These are phyloP conservation scores for Metarhizium humberi DNA, from an alignment of 2,329 filamentous ascomycete species.

Conservation along the genomic window DNA sequence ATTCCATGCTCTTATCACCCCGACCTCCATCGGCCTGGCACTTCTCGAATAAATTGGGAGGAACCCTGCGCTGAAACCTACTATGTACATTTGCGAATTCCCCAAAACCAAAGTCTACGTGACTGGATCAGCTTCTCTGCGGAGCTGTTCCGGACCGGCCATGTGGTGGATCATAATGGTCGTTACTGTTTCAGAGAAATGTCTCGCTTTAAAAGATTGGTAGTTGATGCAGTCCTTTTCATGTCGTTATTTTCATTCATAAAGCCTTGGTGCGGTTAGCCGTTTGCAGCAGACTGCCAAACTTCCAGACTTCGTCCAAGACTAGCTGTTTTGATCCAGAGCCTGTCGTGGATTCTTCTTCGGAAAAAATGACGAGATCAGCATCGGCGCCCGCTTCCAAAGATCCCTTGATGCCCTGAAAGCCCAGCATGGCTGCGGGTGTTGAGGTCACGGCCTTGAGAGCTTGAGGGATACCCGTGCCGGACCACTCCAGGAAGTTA, in stretches of 20 bases:
- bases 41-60: too few relatives aligned
- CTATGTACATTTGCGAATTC: not conserved
- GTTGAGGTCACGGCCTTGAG: slow-evolving; percentile 66
- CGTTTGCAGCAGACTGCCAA: slow-evolving; percentile 46
- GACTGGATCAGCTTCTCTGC: not conserved
- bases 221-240: not conserved
- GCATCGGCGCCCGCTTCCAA: slow-evolving; percentile 56
- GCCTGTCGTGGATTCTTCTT: slow-evolving; percentile 27
- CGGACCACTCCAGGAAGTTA: slow-evolving; percentile 72
- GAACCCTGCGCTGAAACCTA: too few relatives aligned
- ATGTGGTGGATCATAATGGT: not conserved
- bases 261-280: slow-evolving; percentile 6
- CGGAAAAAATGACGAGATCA: slow-evolving; percentile 59
- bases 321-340: slow-evolving; percentile 41
- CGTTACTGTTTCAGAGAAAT: not conserved
- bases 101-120: not conserved
- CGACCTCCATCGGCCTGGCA: not conserved
- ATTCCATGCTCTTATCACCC: not conserved
- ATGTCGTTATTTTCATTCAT: not conserved
- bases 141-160: not conserved
- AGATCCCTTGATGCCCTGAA: slow-evolving; percentile 57
- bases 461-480: slow-evolving; percentile 56
- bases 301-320: slow-evolving; percentile 76
- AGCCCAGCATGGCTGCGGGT: slow-evolving; percentile 66
- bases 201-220: not conserved